Evolutionary conservation across 2,329 filamentous ascomycete genomes (phyloP).

Genomic region (Sphaerostilbella broomeana): DNA sequence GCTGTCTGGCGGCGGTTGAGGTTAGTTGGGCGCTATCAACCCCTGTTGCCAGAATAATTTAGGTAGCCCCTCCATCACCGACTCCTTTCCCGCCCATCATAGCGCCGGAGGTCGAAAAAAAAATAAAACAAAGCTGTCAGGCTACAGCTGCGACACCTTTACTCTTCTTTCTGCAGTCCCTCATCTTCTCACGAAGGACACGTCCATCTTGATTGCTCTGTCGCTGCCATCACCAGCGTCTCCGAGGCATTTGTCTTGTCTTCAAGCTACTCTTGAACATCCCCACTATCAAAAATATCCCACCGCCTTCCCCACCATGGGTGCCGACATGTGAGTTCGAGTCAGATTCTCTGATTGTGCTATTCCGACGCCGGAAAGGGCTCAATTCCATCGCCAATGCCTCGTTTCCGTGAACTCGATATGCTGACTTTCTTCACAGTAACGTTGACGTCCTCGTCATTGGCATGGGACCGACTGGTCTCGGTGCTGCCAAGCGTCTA

Average conservation of each 20-base stretch:
- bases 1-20: background rate
- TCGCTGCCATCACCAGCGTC: conserved; percentile 15
- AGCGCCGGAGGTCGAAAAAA: conserved; percentile 20
- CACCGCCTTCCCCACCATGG: conserved; percentile 30
- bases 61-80: conserved; percentile 32
- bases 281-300: conserved; percentile 4
- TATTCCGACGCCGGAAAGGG: background rate
- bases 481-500: conserved; percentile 95
- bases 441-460: conserved; percentile 96
- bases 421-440: conserved; percentile 40
- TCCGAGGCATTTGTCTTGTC: conserved; percentile 16
- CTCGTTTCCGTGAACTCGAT: background rate
- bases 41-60: conserved; percentile 29
- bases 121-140: conserved; percentile 23
- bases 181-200: conserved; percentile 21
- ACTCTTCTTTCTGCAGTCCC: conserved; percentile 18
- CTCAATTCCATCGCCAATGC: background rate
- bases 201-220: conserved; percentile 16
- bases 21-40: conserved; percentile 13
- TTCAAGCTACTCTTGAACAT: conserved; percentile 1
- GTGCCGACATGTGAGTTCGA: conserved; percentile 32
- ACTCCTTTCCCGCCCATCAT: conserved; percentile 28
- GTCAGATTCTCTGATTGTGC: conserved; percentile 5
- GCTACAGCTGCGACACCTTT: conserved; percentile 23
- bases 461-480: conserved; percentile 92